A percentile compares a stretch with the other conserved stretches of the same genome.
Evolutionary conservation across 2,329 filamentous ascomycete species (phyloP).

Genomic region (Domatiomyces catenatus): DNA sequence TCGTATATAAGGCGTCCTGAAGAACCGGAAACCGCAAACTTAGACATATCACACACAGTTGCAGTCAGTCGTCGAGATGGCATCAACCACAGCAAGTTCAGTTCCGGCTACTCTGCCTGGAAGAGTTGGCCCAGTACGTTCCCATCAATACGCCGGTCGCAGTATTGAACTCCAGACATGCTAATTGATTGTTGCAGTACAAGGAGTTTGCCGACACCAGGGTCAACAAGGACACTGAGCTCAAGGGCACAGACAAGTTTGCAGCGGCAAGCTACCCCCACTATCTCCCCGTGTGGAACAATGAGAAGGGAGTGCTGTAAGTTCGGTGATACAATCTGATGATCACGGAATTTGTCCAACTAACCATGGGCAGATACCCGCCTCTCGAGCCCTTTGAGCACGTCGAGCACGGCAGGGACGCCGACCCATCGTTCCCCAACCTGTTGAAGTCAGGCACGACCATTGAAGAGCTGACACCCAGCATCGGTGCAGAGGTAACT

Average conservation of each 20-base stretch:
- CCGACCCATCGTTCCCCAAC: slow-evolving; percentile 53
- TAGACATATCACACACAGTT: background rate
- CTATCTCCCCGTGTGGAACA: slow-evolving; percentile 59
- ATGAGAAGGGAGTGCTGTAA: slow-evolving; percentile 28
- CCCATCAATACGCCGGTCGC: background rate
- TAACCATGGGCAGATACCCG: slow-evolving; percentile 33
- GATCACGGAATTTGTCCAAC: background rate
- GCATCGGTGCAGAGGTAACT: slow-evolving; percentile 23
- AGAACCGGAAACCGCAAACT: background rate
- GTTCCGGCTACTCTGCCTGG: background rate
- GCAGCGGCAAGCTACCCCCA: slow-evolving; percentile 49
- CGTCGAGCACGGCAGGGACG: slow-evolving; percentile 60
- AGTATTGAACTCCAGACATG: background rate
- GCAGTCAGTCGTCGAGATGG: background rate
- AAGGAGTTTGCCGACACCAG: slow-evolving; percentile 11
- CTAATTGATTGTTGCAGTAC: slow-evolving; percentile 3
- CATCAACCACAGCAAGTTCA: background rate
- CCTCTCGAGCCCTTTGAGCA: slow-evolving; percentile 56
- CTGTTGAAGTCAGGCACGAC: slow-evolving; percentile 36
- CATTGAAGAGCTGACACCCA: slow-evolving; percentile 20
- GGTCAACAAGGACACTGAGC: slow-evolving; percentile 34
- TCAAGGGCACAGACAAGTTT: slow-evolving; percentile 38
- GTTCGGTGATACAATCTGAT: slow-evolving; percentile 4
- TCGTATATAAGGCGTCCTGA: background rate
- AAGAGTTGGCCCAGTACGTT: background rate